Conservation (phyloP, 2,329 filamentous ascomycete species). For the Trichoderma gracile region DNA sequence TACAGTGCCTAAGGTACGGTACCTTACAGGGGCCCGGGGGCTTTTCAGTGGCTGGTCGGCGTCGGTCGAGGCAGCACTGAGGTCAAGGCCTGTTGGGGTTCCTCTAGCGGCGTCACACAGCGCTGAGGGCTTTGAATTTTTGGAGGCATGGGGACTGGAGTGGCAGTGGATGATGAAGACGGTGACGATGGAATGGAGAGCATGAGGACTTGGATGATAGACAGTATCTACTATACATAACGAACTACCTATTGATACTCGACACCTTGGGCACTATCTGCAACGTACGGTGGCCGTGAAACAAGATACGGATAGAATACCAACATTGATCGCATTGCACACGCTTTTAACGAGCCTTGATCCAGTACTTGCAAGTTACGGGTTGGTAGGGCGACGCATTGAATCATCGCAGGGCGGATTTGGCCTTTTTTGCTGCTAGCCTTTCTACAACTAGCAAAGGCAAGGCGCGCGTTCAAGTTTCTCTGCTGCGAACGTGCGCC, state of each 20-base stretch:
- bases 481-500: conserved; percentile 9
- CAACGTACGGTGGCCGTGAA: background rate
- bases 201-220: background rate
- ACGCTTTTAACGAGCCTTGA: background rate
- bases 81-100: background rate
- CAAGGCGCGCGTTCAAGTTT: conserved; percentile 4
- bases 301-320: background rate
- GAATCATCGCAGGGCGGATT: conserved; percentile 19
- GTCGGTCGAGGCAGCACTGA: background rate
- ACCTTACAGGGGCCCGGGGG: no score
- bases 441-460: conserved; percentile 3
- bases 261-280: background rate
- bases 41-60: conserved; percentile 1
- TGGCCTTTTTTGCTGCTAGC: conserved; percentile 23
- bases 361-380: background rate
- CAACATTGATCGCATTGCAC: background rate
- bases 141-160: no score
- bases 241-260: no score
- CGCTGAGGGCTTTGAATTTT: background rate
- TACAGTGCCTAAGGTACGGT: no score
- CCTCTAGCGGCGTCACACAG: conserved; percentile 9
- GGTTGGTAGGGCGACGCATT: conserved; percentile 15
- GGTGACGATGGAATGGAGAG: no score
- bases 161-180: background rate
- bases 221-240: no score